Conservation (phyloP, 2,329 filamentous ascomycete species). For the Exophiala xenobiotica region DNA sequence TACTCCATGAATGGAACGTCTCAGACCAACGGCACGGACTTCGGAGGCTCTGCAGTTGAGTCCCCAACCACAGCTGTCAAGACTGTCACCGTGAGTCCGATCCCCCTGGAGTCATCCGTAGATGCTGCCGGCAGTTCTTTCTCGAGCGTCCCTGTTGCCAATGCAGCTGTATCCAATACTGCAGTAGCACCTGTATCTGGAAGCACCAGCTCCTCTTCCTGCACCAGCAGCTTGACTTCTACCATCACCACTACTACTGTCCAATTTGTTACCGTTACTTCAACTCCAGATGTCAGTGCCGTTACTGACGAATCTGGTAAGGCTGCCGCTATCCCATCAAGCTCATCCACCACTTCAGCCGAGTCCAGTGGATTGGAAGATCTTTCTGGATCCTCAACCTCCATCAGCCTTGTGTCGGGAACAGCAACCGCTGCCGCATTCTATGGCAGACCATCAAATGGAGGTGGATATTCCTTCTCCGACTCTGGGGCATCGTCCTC, state of each 20-base stretch:
- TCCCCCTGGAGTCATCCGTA: conserved; percentile 17
- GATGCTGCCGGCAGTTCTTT: too few species aligned
- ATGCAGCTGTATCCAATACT: conserved; percentile 14
- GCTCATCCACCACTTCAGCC: conserved; percentile 7
- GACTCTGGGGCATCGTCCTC: conserved; percentile 8
- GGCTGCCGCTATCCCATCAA: conserved; percentile 8
- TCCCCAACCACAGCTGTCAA: conserved; percentile 22
- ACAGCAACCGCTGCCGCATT: conserved; percentile 22
- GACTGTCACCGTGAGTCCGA: conserved; percentile 20
- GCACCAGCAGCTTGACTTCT: conserved; percentile 19
- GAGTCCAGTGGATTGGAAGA: conserved; percentile 8
- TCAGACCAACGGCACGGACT: conserved; percentile 16
- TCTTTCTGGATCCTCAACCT: conserved; percentile 4
- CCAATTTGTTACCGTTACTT: conserved; percentile 33
- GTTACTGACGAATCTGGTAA: conserved; percentile 8
- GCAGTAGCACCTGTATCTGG: not conserved
- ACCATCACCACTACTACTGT: conserved; percentile 30
- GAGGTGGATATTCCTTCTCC: not conserved
- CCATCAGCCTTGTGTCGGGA: conserved; percentile 7
- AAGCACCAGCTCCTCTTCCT: conserved; percentile 1
- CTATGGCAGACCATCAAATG: conserved; percentile 13
- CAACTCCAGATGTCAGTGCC: conserved; percentile 12
- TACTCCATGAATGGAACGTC: conserved; percentile 23
- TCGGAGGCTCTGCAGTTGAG: conserved; percentile 16
- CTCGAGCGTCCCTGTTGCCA: conserved; percentile 6